These are phyloP conservation scores for Lactarius indigo DNA, from an alignment of 768 basidiomycete genomes.

Conservation along the genomic window DNA sequence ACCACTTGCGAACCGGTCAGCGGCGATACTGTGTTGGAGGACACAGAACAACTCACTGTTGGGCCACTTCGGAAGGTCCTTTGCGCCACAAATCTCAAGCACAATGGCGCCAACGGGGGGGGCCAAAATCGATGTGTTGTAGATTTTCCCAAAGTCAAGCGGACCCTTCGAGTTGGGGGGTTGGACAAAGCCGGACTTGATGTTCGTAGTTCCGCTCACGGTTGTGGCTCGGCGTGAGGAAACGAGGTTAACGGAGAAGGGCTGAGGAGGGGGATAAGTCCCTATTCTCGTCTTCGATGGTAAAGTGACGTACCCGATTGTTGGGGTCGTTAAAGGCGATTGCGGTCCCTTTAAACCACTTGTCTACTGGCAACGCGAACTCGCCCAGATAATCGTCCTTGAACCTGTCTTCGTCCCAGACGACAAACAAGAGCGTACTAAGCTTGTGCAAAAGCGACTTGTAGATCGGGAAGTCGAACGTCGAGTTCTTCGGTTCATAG, in stretches of 20 bases:
- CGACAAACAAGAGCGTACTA: not conserved
- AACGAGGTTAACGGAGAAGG: not conserved
- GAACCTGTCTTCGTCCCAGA: not conserved
- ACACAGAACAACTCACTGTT: constrained; percentile 60
- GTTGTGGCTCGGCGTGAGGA: not conserved
- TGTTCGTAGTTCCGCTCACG: not conserved
- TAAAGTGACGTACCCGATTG: not conserved
- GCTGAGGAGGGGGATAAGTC: not conserved
- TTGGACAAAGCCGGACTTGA: not conserved
- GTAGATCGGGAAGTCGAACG: not conserved
- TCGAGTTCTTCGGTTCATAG: not conserved
- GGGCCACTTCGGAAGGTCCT: constrained; percentile 78
- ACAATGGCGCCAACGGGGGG: constrained; percentile 77
- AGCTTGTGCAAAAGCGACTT: not conserved
- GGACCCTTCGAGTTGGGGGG: not conserved
- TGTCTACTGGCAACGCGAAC: not conserved
- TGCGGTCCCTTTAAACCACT: not conserved
- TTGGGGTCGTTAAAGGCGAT: not conserved
- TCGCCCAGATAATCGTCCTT: not conserved
- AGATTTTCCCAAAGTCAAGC: not conserved
- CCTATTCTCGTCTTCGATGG: not conserved
- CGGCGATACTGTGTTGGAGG: not conserved
- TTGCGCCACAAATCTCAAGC: constrained; percentile 82
- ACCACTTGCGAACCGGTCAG: constrained; percentile 52
- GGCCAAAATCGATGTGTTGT: not conserved